Conservation (phyloP, 306 rosid species). For the Medicago lupulina region DNA sequence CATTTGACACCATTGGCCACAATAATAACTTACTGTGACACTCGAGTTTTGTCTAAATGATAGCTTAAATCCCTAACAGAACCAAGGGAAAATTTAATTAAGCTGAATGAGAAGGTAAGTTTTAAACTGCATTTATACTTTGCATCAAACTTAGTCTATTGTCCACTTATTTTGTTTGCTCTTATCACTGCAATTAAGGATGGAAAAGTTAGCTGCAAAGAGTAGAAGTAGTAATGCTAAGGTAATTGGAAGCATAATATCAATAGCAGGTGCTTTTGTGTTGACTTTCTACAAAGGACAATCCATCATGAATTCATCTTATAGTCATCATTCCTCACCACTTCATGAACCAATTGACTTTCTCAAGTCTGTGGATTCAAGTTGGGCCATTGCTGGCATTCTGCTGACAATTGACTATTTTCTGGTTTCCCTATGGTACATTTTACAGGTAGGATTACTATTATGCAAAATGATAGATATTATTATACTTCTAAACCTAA, state of each 20-base stretch:
- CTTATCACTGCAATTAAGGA: slow-evolving; percentile 48
- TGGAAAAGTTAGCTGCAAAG: slow-evolving; percentile 69
- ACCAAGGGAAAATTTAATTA: too few species aligned
- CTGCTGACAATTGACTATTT: slow-evolving; percentile 68
- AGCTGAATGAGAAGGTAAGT: too few species aligned
- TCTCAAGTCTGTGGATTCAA: slow-evolving; percentile 49
- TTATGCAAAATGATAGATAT: neutral
- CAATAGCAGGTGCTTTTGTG: slow-evolving; percentile 86
- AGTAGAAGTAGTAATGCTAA: slow-evolving; percentile 81
- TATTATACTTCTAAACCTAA: neutral
- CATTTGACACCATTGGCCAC: too few species aligned
- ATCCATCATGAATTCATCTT: slow-evolving; percentile 42
- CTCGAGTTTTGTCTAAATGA: too few species aligned
- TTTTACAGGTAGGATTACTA: slow-evolving; percentile 65
- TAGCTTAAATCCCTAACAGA: too few species aligned
- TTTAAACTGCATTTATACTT: too few species aligned
- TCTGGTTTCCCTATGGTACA: slow-evolving; percentile 79
- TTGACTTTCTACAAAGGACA: slow-evolving; percentile 85
- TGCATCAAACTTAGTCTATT: neutral
- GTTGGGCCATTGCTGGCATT: slow-evolving; percentile 74
- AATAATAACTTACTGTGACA: too few species aligned
- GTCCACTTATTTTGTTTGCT: neutral
- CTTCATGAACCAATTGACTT: slow-evolving; percentile 40
- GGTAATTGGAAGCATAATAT: slow-evolving; percentile 75
- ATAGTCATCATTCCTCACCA: neutral